Evolutionary conservation across 2,329 filamentous ascomycete genomes (phyloP).

Genomic region (Claviceps sorghi): DNA sequence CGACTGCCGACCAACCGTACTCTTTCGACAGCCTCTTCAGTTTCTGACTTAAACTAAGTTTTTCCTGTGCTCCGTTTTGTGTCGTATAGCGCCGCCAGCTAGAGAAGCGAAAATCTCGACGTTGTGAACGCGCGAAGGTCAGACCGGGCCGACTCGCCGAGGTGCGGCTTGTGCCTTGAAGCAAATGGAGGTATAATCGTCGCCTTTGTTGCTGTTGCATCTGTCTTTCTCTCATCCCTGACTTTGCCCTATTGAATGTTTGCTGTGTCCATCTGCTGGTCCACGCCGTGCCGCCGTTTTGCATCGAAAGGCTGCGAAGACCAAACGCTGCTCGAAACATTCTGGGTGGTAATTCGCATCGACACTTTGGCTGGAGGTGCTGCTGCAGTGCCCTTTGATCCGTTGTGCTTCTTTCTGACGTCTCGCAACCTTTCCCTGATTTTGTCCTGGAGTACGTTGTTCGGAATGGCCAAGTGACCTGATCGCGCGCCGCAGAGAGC

Average conservation of each 20-base stretch:
- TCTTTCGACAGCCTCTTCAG: conserved; percentile 76
- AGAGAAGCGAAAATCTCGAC: conserved; percentile 22
- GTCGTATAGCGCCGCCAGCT: conserved; percentile 17
- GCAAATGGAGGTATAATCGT: not conserved
- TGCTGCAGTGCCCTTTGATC: not conserved
- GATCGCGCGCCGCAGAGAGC: not conserved
- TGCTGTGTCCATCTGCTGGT: conserved; percentile 16
- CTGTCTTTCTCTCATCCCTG: conserved; percentile 2
- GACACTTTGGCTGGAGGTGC: not conserved
- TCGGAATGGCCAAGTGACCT: not conserved
- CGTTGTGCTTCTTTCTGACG: not conserved
- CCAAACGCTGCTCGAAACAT: conserved; percentile 16
- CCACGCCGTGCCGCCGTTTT: conserved; percentile 11
- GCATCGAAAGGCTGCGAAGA: conserved; percentile 10
- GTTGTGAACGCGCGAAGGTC: conserved; percentile 12
- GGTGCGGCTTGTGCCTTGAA: not conserved
- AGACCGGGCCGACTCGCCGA: conserved; percentile 7
- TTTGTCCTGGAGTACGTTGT: not conserved
- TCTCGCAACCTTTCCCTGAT: not conserved
- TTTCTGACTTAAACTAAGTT: conserved; percentile 47
- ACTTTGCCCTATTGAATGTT: conserved; percentile 14
- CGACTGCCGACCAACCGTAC: conserved; percentile 86
- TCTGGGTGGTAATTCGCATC: not conserved
- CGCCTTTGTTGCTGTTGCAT: not conserved
- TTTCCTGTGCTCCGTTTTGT: conserved; percentile 12